Evolutionary conservation across 2,329 filamentous ascomycete genomes (phyloP).

Genomic region (Nemania serpens): DNA sequence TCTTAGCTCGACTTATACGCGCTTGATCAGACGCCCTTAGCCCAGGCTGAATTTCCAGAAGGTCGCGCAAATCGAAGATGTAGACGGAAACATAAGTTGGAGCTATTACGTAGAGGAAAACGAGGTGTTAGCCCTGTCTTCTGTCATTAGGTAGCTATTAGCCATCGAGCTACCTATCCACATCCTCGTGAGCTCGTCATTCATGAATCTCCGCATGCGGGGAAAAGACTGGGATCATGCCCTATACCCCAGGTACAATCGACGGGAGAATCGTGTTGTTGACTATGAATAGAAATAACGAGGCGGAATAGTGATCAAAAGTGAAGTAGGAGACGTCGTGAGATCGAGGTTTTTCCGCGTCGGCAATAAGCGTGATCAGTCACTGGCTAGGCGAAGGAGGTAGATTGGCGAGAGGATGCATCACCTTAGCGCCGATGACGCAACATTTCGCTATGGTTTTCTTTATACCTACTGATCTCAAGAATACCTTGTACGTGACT

Average conservation of each 20-base stretch:
- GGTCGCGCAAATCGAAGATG: background rate
- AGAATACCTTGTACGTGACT: no score
- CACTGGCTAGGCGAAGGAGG: background rate
- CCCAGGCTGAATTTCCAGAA: background rate
- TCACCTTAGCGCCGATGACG: constrained; percentile 21
- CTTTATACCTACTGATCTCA: background rate
- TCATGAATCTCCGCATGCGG: background rate
- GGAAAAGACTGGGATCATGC: background rate
- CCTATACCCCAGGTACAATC: no score
- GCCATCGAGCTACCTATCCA: background rate
- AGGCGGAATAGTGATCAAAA: no score
- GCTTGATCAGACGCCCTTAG: background rate
- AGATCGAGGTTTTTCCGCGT: background rate
- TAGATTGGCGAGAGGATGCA: background rate
- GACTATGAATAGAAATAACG: no score
- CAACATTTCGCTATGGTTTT: constrained; percentile 12
- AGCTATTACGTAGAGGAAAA: no score
- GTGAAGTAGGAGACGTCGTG: no score
- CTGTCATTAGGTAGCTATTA: background rate
- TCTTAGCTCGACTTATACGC: background rate
- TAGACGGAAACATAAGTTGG: no score
- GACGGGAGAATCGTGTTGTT: no score
- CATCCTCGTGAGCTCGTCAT: background rate
- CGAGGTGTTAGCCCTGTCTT: background rate
- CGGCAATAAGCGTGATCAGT: background rate